Evolutionary conservation across 495 filamentous ascomycete genomes (phyloP), one percentile per base, ranked within the genome.

Genomic region (Cercophora scortea): DNA sequence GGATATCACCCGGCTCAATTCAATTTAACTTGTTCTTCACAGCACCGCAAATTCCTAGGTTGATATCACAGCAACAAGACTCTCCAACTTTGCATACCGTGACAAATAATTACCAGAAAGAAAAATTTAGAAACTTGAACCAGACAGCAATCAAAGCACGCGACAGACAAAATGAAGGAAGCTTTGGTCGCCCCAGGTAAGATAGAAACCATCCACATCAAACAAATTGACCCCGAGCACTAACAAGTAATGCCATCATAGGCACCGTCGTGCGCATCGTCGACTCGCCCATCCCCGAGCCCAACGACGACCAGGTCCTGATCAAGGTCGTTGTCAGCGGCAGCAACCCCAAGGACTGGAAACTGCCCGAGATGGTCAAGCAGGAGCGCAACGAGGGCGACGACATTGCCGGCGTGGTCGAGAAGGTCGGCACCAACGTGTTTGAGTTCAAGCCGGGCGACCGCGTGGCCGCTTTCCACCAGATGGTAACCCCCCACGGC

Each of bases 291-390:
- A 77, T 86, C 51, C 87, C 87, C 1, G 67, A 66, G 17, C 83
- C 83, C 0, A 70, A 74, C 43, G 15, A 9, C 13, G 74, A 80
- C 51, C 79, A 93, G 52, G 70, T 90, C 19, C 73, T 90, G 13
- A 90, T 86, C 58, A 80, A 81, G 52, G 84, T 89, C 36, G 68
- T 85, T 10, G 81, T 83, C 6, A 77, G 75, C 39, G 85, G 84
- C 16, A 82, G 79, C 17, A 91, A 91, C 63, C 88, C 88, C 3
- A 91, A 91, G 61, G 88, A 92, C 68, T 89, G 85, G 86, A 89
- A 86, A 57, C 19, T 70, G 4, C 62, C 71, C 7, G 54, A 63
- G 5, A 35, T 52, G 42, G 15, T 42, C 16, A 19, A 33, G 32
- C 13, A 12, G 9, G 53, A 8, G 41, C 19, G 58, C 25, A 89